A percentile compares a stretch with the other conserved stretches of the same genome.
These are phyloP conservation scores for Hypoxylon subgilvum DNA, from an alignment of 495 filamentous ascomycete species.

Conservation along the genomic window DNA sequence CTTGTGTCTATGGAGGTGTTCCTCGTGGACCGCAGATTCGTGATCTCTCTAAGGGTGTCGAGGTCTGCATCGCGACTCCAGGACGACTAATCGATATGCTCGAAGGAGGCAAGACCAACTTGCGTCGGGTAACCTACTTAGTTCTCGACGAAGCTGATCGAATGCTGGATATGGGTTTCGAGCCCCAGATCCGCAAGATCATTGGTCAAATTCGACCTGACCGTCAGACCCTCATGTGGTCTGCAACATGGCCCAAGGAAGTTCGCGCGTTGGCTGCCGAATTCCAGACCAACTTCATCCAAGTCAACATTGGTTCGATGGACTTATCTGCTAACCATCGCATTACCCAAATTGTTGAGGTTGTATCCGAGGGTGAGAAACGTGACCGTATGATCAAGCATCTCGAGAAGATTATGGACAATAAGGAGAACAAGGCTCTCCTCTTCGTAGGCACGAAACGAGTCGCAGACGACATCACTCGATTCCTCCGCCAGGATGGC, in stretches of 20 bases:
- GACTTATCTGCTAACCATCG: constrained; percentile 97
- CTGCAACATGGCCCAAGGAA: constrained; percentile 99
- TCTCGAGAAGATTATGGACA: constrained; percentile 97
- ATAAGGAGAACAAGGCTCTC: constrained; percentile 88
- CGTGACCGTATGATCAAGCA: constrained; percentile 97
- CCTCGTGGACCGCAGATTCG: constrained; percentile 96
- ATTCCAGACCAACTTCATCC: constrained; percentile 95
- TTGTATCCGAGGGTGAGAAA: constrained; percentile 95
- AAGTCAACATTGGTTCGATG: constrained; percentile 98
- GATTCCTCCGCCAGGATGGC: constrained; percentile 97
- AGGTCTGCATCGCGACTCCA: constrained; percentile 94
- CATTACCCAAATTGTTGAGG: constrained; percentile 96
- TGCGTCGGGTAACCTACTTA: constrained; percentile 95
- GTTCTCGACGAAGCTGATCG: constrained; percentile 89
- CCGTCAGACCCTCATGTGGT: constrained; percentile 99
- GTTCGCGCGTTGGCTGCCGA: constrained; percentile 94
- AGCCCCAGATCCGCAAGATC: constrained; percentile 91
- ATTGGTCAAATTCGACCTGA: constrained; percentile 97
- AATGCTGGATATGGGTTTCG: constrained; percentile 92
- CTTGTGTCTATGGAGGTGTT: constrained; percentile 98
- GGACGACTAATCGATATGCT: constrained; percentile 99
- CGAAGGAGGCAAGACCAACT: constrained; percentile 95
- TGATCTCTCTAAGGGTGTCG: constrained; percentile 84
- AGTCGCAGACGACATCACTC: constrained; percentile 96
- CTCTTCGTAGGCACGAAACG: constrained; percentile 99